phyloP scores from a whole-genome alignment of 2,329 filamentous ascomycete species.

The Penicillium italicum region DNA sequence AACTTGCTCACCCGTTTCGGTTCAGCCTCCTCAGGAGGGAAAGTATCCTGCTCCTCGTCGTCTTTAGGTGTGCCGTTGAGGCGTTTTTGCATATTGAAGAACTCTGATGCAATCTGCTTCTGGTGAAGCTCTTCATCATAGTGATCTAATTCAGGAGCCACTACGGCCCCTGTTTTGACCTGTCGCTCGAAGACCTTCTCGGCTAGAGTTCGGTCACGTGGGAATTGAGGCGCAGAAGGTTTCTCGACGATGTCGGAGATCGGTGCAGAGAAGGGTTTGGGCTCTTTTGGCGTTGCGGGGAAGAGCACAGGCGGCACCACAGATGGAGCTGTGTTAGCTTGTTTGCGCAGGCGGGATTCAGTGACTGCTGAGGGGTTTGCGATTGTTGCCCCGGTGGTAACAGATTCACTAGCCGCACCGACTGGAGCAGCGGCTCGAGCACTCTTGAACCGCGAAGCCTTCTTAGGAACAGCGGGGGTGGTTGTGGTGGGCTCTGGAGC shows the following conservation, averaged over 20 bases:
- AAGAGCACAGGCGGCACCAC: constrained; percentile 34
- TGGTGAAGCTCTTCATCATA: constrained; percentile 69
- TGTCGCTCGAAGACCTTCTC: constrained; percentile 55
- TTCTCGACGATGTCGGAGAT: constrained; percentile 26
- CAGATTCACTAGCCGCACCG: not conserved
- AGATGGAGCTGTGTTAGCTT: constrained; percentile 20
- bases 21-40: constrained; percentile 63
- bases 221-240: constrained; percentile 32
- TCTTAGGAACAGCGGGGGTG: constrained; percentile 33
- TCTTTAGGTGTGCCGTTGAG: constrained; percentile 71
- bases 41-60: constrained; percentile 63
- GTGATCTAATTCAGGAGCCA: constrained; percentile 56
- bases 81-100: constrained; percentile 75
- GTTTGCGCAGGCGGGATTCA: constrained; percentile 21
- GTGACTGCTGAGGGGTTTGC: constrained; percentile 18
- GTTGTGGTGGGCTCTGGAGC: constrained; percentile 14
- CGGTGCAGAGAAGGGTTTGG: constrained; percentile 40
- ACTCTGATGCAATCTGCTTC: constrained; percentile 76
- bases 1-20: constrained; percentile 46
- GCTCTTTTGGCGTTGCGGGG: constrained; percentile 36
- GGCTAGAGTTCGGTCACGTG: constrained; percentile 54
- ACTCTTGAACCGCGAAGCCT: constrained; percentile 45
- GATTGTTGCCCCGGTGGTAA: constrained; percentile 9
- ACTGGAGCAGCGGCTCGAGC: constrained; percentile 24
- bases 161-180: constrained; percentile 28